Evolutionary conservation across 768 basidiomycete genomes (phyloP).

Genomic region (Amylocystis lapponica): DNA sequence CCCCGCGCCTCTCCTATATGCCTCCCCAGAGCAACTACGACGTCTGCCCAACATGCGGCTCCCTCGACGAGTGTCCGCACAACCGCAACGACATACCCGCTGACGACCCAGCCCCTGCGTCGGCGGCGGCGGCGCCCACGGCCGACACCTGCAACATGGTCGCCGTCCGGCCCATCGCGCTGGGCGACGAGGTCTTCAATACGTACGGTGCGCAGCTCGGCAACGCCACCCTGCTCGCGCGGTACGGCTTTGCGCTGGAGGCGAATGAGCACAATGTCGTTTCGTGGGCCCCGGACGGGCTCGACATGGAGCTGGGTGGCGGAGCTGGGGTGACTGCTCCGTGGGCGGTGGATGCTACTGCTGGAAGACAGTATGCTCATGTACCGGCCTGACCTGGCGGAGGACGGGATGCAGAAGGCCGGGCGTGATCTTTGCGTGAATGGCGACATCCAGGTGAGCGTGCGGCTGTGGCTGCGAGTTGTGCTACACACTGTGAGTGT

Average conservation of each 20-base stretch:
- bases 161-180: slow-evolving; percentile 21
- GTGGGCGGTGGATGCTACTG: background rate
- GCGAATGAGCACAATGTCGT: slow-evolving; percentile 30
- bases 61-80: slow-evolving; percentile 32
- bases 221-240: slow-evolving; percentile 33
- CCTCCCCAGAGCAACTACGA: slow-evolving; percentile 30
- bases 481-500: slow-evolving; percentile 6
- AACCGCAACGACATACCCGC: slow-evolving; percentile 28
- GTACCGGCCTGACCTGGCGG: slow-evolving; percentile 1
- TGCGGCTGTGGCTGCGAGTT: slow-evolving; percentile 17
- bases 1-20: background rate
- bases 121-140: background rate
- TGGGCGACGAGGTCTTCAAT: slow-evolving; percentile 34
- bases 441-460: slow-evolving; percentile 17
- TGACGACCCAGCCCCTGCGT: too few relatives aligned
- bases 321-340: too few relatives aligned
- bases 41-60: slow-evolving; percentile 37
- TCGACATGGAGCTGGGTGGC: too few relatives aligned
- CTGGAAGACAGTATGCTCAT: slow-evolving; percentile 4
- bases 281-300: slow-evolving; percentile 13
- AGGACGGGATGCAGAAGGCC: background rate
- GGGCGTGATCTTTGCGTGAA: slow-evolving; percentile 10
- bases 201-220: slow-evolving; percentile 31
- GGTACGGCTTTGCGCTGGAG: slow-evolving; percentile 38
- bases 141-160: slow-evolving; percentile 37